Evolutionary conservation across 73 alveolate genomes (phyloP).

Genomic region (Effrenium voratum): DNA sequence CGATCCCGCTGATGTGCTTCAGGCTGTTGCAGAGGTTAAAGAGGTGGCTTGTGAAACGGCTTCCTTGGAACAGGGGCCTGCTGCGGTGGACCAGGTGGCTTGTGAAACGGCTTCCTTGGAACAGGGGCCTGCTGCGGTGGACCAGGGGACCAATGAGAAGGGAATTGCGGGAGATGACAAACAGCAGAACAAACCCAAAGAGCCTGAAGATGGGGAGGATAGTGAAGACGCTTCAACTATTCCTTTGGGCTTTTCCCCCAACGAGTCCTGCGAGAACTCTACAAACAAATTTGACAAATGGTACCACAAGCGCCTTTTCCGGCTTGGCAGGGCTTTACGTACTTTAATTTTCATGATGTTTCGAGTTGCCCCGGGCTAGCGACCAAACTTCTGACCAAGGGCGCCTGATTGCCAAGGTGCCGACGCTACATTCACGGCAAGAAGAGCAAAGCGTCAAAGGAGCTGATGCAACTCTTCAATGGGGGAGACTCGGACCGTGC

Average conservation of each 20-base stretch:
- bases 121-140: too few species aligned
- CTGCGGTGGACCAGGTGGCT: too few species aligned
- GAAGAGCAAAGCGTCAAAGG: constrained; percentile 12
- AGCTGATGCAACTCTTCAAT: neutral
- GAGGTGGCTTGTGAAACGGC: too few species aligned
- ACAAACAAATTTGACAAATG: neutral
- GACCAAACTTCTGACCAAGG: neutral
- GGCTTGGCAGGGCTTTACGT: neutral
- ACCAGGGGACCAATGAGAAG: too few species aligned
- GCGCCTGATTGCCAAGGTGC: neutral
- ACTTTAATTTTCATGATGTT: neutral
- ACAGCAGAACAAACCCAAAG: too few species aligned
- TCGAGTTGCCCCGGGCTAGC: neutral
- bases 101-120: too few species aligned
- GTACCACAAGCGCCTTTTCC: neutral
- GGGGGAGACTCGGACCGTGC: neutral
- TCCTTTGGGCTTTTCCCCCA: too few species aligned
- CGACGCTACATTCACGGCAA: neutral
- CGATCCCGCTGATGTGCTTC: too few species aligned
- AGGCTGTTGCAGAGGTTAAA: too few species aligned
- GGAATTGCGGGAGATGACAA: too few species aligned
- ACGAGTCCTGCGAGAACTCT: neutral
- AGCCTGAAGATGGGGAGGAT: neutral
- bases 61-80: too few species aligned
- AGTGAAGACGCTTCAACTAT: neutral